Conservation (phyloP, 352 stramenopile genomes). For the Phytophthora colocasiae region DNA sequence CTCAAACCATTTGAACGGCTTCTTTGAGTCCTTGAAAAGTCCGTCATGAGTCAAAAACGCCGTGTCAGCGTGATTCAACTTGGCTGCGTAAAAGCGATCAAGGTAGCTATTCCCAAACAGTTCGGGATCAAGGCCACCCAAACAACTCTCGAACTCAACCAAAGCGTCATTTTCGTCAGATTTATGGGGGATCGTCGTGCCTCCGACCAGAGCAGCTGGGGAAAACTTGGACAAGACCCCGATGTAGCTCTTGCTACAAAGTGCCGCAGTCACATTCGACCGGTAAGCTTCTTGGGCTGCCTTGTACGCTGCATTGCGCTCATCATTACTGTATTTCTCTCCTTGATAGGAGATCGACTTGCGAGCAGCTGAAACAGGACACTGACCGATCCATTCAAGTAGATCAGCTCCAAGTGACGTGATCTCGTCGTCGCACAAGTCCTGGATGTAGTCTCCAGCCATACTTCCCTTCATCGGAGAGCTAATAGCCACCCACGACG, state of each 20-base stretch:
- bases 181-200: constrained; percentile 33
- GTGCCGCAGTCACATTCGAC: constrained; percentile 33
- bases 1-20: constrained; percentile 49
- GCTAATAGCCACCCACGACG: constrained; percentile 25
- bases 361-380: not conserved
- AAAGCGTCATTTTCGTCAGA: constrained; percentile 35
- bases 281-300: constrained; percentile 28
- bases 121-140: constrained; percentile 22
- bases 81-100: constrained; percentile 33
- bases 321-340: constrained; percentile 14
- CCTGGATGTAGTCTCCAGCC: constrained; percentile 19
- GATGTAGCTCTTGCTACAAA: constrained; percentile 40
- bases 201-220: constrained; percentile 10
- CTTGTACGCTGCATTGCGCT: constrained; percentile 4
- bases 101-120: constrained; percentile 35
- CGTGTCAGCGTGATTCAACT: constrained; percentile 48
- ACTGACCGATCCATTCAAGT: constrained; percentile 8
- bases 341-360: constrained; percentile 15
- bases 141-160: constrained; percentile 48
- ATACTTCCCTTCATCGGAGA: constrained; percentile 32
- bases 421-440: constrained; percentile 10
- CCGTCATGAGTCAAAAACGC: constrained; percentile 45
- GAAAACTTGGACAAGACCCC: constrained; percentile 39
- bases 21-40: constrained; percentile 29
- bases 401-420: not conserved